Evolutionary conservation across 2,329 filamentous ascomycete genomes (phyloP), one percentile per base, ranked within the genome.

Genomic region (Metarhizium guizhouense): DNA sequence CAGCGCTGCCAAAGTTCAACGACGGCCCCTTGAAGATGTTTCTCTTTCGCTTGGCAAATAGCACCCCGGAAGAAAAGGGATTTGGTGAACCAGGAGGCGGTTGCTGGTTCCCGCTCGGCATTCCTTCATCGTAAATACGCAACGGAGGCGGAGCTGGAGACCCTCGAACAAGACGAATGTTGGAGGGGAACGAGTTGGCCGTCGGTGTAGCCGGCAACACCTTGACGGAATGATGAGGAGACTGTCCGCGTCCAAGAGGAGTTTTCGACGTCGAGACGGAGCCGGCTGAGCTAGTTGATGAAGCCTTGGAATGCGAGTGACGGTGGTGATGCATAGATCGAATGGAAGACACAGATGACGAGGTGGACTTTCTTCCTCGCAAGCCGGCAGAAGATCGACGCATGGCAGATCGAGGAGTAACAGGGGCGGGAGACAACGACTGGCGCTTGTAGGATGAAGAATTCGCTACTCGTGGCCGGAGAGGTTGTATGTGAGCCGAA

Each of bases 131-230:
- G 62, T 83, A 85, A 10, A 78, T 65, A 38, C 72, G 75, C 25
- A 81, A 65, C 0, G 79, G 72, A 14, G 80, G 73, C 0, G 79
- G 72, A 10, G 79, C 74, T 0, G 80, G 72, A 2, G 80, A 75
- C 0, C 77, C 75, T 34, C 91, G 83, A 1, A 93, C 89, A 13
- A 96, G 77, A 3, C 93, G 86, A 57, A 96, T 88, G 61, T 92
- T 95, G 53, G 85, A 88, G 0, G 93, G 92, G 64, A 97, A 95
- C 1, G 82, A 75, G 16, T 78, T 76, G 3, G 81, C 74, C 0
- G 87, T 92, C 0, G 93, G 93, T 0, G 92, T 96, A 0, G 90
- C 89, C 1, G 94, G 93, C 3, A 97, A 82, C n/a, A 97, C 88
- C 72, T 97, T 97, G 64, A 97, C 87, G 0, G 90, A 95, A 62